Percentiles rank a stretch among this genome's conserved stretches.
These are phyloP conservation scores for Suhomyces pyralidae DNA, from an alignment of 805 yeast species.

Conservation along the genomic window DNA sequence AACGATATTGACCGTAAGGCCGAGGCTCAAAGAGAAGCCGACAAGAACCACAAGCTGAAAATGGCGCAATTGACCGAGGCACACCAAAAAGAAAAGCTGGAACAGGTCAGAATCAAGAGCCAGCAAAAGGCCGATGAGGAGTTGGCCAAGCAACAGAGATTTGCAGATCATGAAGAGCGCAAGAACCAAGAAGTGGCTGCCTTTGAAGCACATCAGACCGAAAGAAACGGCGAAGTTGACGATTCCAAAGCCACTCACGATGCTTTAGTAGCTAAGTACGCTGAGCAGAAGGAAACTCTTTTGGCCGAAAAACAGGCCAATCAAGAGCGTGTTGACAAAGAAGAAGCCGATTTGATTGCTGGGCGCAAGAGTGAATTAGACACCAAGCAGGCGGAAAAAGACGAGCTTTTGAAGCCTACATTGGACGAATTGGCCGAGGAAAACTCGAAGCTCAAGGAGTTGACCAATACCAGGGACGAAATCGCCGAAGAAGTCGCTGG, in stretches of 20 bases:
- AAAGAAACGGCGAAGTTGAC: constrained; percentile 29
- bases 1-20: constrained; percentile 71
- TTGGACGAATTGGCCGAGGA: constrained; percentile 52
- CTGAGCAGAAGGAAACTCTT: constrained; percentile 38
- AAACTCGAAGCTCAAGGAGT: constrained; percentile 46
- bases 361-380: constrained; percentile 46
- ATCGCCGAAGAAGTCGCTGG: constrained; percentile 41
- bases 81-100: constrained; percentile 31
- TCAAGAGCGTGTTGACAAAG: constrained; percentile 42
- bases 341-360: constrained; percentile 43
- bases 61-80: constrained; percentile 30
- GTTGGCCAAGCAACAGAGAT: constrained; percentile 34
- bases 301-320: constrained; percentile 47
- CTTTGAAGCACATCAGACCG: constrained; percentile 26
- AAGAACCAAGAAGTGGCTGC: constrained; percentile 30
- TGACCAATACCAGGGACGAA: constrained; percentile 49
- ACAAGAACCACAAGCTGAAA: constrained; percentile 31
- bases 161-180: constrained; percentile 28
- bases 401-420: constrained; percentile 52
- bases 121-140: constrained; percentile 36
- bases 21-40: constrained; percentile 57
- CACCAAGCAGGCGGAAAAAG: constrained; percentile 51
- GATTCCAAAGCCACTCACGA: constrained; percentile 26
- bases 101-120: constrained; percentile 25
- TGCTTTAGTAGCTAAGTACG: constrained; percentile 38